These are phyloP conservation scores for Heritiera fomes DNA, from an alignment of 345 rosid species.

Conservation along the genomic window DNA sequence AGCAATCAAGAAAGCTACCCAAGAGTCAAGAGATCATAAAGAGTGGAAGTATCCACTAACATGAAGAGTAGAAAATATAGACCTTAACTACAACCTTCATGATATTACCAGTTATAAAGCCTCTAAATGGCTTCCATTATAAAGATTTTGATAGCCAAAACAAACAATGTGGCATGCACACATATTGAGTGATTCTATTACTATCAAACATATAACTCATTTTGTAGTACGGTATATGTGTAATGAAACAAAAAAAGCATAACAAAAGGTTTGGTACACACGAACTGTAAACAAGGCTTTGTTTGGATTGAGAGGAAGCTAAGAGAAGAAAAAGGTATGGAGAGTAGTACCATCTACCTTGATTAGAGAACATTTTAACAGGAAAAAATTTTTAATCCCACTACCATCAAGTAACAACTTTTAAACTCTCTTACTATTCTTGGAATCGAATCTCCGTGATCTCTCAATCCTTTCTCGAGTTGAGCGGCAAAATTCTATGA, in stretches of 20 bases:
- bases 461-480: background rate
- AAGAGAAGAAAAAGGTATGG: background rate
- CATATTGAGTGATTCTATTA: background rate
- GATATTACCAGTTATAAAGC: background rate
- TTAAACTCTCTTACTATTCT: background rate
- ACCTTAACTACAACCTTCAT: background rate
- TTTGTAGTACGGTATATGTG: background rate
- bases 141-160: background rate
- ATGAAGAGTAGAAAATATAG: background rate
- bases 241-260: background rate
- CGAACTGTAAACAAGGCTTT: background rate
- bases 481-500: background rate
- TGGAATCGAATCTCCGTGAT: background rate
- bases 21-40: background rate
- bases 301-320: background rate
- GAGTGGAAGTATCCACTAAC: background rate
- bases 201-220: background rate
- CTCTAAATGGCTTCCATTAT: background rate
- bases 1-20: slow-evolving; percentile 13
- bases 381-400: background rate
- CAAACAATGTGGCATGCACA: background rate
- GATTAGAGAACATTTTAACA: background rate
- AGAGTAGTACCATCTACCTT: background rate
- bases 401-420: background rate
- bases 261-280: background rate